phyloP scores from a whole-genome alignment of 306 rosid genomes.

The Citrullus amarus region DNA sequence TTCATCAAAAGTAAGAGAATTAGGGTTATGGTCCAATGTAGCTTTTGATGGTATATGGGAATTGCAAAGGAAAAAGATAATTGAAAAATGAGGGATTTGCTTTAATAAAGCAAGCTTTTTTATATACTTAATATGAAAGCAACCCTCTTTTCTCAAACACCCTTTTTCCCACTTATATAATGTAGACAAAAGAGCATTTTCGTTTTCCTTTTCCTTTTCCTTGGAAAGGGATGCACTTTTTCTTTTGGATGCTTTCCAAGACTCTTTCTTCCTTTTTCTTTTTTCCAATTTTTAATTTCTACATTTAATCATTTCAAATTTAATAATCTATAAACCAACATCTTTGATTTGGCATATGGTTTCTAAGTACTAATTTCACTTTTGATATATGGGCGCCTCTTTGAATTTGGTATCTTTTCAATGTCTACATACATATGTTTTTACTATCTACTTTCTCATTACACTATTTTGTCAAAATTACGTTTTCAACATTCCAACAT shows the following conservation, averaged over 20 bases:
- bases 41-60: background rate
- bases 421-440: background rate
- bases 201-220: constrained; percentile 20
- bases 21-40: background rate
- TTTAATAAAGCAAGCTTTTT: constrained; percentile 34
- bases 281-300: background rate
- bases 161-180: constrained; percentile 22
- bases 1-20: constrained; percentile 8
- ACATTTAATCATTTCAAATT: background rate
- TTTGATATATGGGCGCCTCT: background rate
- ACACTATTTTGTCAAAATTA: background rate
- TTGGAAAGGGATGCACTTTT: constrained; percentile 27
- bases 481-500: too few relatives aligned
- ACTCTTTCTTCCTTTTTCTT: background rate
- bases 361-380: background rate
- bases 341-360: background rate
- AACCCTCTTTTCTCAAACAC: constrained; percentile 24
- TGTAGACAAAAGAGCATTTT: constrained; percentile 39
- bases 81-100: constrained; percentile 15
- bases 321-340: background rate
- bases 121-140: constrained; percentile 26
- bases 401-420: background rate
- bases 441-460: background rate
- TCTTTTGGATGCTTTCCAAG: constrained; percentile 26
- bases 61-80: background rate